phyloP scores from a whole-genome alignment of 352 stramenopile species.

The Phytophthora fragariaefolia region DNA sequence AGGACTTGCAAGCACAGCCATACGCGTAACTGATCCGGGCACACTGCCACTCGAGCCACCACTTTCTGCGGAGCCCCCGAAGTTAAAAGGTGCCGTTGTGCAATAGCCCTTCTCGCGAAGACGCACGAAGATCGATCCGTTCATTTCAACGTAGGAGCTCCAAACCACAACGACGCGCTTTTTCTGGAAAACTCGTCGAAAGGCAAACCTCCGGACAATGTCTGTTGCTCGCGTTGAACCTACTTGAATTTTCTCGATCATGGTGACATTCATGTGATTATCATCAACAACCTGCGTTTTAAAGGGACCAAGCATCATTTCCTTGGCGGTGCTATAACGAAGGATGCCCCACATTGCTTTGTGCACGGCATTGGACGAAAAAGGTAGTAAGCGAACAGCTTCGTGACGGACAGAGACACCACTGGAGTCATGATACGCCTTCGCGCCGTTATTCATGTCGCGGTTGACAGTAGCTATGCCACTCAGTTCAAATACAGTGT shows the following conservation, averaged over 20 bases:
- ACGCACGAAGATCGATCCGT: slow-evolving; percentile 44
- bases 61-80: no score
- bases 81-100: slow-evolving; percentile 14
- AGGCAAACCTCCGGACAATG: slow-evolving; percentile 33
- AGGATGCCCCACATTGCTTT: slow-evolving; percentile 38
- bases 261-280: slow-evolving; percentile 41
- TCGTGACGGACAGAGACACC: slow-evolving; percentile 32
- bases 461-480: slow-evolving; percentile 21
- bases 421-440: slow-evolving; percentile 24
- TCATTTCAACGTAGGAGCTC: slow-evolving; percentile 42
- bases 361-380: slow-evolving; percentile 35
- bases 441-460: slow-evolving; percentile 39
- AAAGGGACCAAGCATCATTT: slow-evolving; percentile 37
- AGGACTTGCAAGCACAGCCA: slow-evolving; percentile 25
- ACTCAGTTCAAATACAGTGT: slow-evolving; percentile 25
- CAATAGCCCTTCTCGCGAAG: slow-evolving; percentile 47
- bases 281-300: slow-evolving; percentile 32
- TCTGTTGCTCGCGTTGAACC: slow-evolving; percentile 20
- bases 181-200: slow-evolving; percentile 33
- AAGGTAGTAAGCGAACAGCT: slow-evolving; percentile 36
- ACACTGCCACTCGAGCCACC: slow-evolving; percentile 6
- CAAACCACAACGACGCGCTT: slow-evolving; percentile 35
- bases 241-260: slow-evolving; percentile 39
- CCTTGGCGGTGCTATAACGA: slow-evolving; percentile 30
- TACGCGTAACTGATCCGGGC: slow-evolving; percentile 27